Percentiles rank a stretch among this genome's conserved stretches.
Conservation (phyloP, 352 stramenopile genomes). For the Phytophthora hybrid region DNA sequence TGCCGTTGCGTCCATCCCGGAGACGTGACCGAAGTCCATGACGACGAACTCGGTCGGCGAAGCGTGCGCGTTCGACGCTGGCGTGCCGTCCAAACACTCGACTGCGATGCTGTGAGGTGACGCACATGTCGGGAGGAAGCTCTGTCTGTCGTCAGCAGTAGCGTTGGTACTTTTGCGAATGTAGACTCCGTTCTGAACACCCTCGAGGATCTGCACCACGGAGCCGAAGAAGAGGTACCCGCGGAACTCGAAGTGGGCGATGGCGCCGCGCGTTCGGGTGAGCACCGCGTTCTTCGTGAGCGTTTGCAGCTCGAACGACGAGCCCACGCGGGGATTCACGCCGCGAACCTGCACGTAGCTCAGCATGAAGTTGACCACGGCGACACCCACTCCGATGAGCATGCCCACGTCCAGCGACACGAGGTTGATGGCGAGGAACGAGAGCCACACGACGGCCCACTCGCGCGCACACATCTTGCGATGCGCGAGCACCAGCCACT, state of each 20-base stretch:
- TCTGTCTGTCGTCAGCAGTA: background rate
- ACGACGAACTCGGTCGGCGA: slow-evolving; percentile 76
- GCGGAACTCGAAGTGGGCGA: slow-evolving; percentile 74
- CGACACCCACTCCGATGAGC: slow-evolving; percentile 89
- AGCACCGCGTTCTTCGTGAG: slow-evolving; percentile 51
- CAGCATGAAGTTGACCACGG: slow-evolving; percentile 81
- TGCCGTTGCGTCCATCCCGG: slow-evolving; percentile 85
- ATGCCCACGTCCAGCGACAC: slow-evolving; percentile 96
- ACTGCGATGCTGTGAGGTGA: slow-evolving; percentile 43
- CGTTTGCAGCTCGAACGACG: slow-evolving; percentile 27
- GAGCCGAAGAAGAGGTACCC: slow-evolving; percentile 86
- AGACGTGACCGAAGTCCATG: slow-evolving; percentile 85
- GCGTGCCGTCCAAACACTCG: slow-evolving; percentile 69
- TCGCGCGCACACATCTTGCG: slow-evolving; percentile 85
- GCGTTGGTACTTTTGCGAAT: slow-evolving; percentile 40
- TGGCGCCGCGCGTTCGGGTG: slow-evolving; percentile 53
- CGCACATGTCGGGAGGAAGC: slow-evolving; percentile 48
- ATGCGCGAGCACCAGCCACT: slow-evolving; percentile 93
- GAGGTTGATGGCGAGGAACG: slow-evolving; percentile 94
- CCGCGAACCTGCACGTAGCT: slow-evolving; percentile 72
- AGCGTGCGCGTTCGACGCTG: slow-evolving; percentile 37
- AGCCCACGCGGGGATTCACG: slow-evolving; percentile 47
- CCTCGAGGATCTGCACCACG: slow-evolving; percentile 72
- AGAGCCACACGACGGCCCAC: slow-evolving; percentile 92
- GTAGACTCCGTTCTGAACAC: slow-evolving; percentile 70